phyloP scores from a whole-genome alignment of 108 stramenopile species.

The Discostella stelligeroides region DNA sequence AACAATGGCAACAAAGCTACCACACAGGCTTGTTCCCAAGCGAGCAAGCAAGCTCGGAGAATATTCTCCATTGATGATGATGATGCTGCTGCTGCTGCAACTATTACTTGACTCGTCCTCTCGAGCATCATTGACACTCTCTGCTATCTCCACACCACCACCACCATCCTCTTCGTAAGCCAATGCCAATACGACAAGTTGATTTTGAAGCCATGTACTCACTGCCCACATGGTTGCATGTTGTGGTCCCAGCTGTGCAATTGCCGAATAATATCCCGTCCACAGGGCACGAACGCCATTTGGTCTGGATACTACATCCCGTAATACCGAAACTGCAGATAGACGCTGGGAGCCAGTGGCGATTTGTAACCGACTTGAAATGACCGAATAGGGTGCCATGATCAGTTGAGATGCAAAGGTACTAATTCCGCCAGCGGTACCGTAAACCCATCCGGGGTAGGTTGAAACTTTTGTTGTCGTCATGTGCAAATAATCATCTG shows the following conservation, averaged over 20 bases:
- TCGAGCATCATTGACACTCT: not conserved
- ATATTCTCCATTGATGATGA: not conserved
- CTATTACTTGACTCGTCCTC: too few relatives aligned
- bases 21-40: not conserved
- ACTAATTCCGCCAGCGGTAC: not conserved
- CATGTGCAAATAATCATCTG: too few relatives aligned
- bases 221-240: conserved; percentile 10
- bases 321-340: not conserved
- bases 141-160: not conserved
- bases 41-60: not conserved
- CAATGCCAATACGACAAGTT: not conserved
- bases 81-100: not conserved
- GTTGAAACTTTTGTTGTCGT: not conserved
- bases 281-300: not conserved
- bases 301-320: not conserved
- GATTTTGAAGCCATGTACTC: not conserved
- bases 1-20: conserved; percentile 2
- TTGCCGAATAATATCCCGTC: conserved; percentile 1
- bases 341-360: not conserved
- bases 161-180: not conserved
- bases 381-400: conserved; percentile 5
- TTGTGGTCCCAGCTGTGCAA: not conserved
- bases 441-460: not conserved
- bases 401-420: not conserved
- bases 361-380: not conserved